These are phyloP conservation scores for Pilasporangium apinafurcum DNA, from an alignment of 352 stramenopile species.

Conservation along the genomic window DNA sequence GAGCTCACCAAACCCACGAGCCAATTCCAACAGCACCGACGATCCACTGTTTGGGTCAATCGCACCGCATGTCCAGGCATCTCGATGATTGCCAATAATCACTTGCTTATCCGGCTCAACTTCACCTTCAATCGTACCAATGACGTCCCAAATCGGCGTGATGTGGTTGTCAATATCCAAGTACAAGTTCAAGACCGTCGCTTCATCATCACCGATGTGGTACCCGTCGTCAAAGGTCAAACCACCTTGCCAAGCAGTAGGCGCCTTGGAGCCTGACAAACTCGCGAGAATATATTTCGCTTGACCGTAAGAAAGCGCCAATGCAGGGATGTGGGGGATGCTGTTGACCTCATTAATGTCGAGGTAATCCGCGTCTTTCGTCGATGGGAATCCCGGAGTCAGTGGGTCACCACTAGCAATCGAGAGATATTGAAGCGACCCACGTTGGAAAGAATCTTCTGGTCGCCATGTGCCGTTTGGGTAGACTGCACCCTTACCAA, in stretches of 20 bases:
- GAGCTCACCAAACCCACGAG: slow-evolving; percentile 47
- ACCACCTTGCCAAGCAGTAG: slow-evolving; percentile 39
- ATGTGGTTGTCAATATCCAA: slow-evolving; percentile 59
- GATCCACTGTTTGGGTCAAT: slow-evolving; percentile 30
- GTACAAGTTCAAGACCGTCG: slow-evolving; percentile 31
- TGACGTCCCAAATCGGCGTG: slow-evolving; percentile 67
- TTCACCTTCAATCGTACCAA: slow-evolving; percentile 20
- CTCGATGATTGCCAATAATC: slow-evolving; percentile 46
- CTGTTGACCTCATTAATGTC: slow-evolving; percentile 22
- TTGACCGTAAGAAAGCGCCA: slow-evolving; percentile 64
- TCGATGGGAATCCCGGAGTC: slow-evolving; percentile 20
- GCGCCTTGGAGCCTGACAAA: slow-evolving; percentile 36
- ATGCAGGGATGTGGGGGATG: slow-evolving; percentile 51
- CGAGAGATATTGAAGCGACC: slow-evolving; percentile 52
- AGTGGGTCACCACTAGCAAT: slow-evolving; percentile 57
- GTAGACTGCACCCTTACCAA: slow-evolving; percentile 40
- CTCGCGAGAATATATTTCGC: slow-evolving; percentile 43
- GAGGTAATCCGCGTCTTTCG: slow-evolving; percentile 1
- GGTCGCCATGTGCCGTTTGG: slow-evolving; percentile 58
- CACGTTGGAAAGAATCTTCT: slow-evolving; percentile 48
- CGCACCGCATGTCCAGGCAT: slow-evolving; percentile 47
- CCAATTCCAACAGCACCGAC: slow-evolving; percentile 58
- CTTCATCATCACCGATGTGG: slow-evolving; percentile 38
- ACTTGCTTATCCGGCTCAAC: slow-evolving; percentile 31
- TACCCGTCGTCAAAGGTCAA: slow-evolving; percentile 49